Base-by-base conservation (phyloP, 768 basidiomycete genomes). In the Naganishia friedmannii region DNA sequence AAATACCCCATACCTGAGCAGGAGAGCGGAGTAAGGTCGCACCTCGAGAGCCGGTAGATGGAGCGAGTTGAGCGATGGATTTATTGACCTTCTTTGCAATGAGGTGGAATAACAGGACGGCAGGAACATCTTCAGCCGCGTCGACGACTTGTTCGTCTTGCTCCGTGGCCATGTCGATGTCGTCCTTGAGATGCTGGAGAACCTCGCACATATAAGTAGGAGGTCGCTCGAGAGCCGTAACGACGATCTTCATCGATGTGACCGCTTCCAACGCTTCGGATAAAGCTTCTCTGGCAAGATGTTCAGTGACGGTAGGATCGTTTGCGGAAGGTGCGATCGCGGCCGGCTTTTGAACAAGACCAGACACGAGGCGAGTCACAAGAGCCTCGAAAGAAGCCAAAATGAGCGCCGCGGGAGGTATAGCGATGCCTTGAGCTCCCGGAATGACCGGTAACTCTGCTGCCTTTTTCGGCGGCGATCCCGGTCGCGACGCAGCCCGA, bases 181-280 rank as follows among this genome's bases (percentile, higher is more conserved):
- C 78, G 70, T 81, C 80, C 42, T 77, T 69, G 32, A 81, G 69
- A 26, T 77, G 58, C n/a, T 75, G 66, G 28, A 73, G 65, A 46
- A 69, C 53, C 71, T 70, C 39, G 71, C 42, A 31, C 72, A 74
- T 23, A 73, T 58, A 48, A 23, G 54, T 10, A 37, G 63, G 37
- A 67, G 74, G 51, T 46, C 58, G 45, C 23, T 71, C 39, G 70
- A 79, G 75, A 0, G 78, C 75, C 1, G 75, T 67, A 8, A 74
- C 73, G 53, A 77, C 73, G 55, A 73, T 73, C 21, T 77, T 70
- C 66, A 79, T 74, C 0, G 80, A 81, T 9, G 72, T 72, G 28
- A 81, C 29, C 13, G 79, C 78, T 72, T 80, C 79, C 23, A 77
- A 39, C 10, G 80, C 80, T 67, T 81, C 80, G 56, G 74, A 75